A percentile compares a stretch with the other conserved stretches of the same genome.
phyloP scores from a whole-genome alignment of 768 basidiomycete species.

The Leccinum subgranulosum region DNA sequence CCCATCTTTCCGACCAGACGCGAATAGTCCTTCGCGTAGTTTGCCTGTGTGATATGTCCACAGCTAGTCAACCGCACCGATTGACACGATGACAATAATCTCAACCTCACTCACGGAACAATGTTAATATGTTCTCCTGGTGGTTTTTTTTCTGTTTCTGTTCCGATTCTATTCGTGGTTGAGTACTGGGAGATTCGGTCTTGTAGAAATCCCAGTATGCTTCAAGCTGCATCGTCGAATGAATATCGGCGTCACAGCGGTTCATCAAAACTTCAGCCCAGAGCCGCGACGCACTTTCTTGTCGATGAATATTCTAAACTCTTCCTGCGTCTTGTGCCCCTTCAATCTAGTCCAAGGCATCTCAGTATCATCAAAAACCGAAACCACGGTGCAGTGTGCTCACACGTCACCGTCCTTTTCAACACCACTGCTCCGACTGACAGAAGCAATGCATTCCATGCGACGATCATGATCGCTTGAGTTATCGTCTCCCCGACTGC shows the following conservation, averaged over 20 bases:
- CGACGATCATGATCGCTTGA: constrained; percentile 22
- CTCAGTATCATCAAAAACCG: constrained; percentile 33
- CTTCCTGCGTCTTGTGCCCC: constrained; percentile 54
- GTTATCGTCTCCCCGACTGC: constrained; percentile 1
- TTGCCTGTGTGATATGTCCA: constrained; percentile 51
- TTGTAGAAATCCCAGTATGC: constrained; percentile 42
- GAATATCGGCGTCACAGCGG: background rate
- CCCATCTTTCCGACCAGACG: constrained; percentile 53
- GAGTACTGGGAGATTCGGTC: constrained; percentile 9
- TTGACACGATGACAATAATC: background rate
- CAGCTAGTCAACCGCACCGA: background rate
- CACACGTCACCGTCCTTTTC: constrained; percentile 75
- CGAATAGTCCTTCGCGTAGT: constrained; percentile 67
- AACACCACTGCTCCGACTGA: constrained; percentile 74
- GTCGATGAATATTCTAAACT: constrained; percentile 63
- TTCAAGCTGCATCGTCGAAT: constrained; percentile 40
- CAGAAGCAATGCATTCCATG: constrained; percentile 68
- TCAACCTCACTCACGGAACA: constrained; percentile 55
- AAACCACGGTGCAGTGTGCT: constrained; percentile 27
- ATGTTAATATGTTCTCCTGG: constrained; percentile 67
- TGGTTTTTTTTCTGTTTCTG: constrained; percentile 43
- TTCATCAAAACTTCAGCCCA: background rate
- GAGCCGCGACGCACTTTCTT: constrained; percentile 49
- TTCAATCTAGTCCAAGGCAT: constrained; percentile 48
- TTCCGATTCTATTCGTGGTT: constrained; percentile 14